Evolutionary conservation across 2,329 filamentous ascomycete species (phyloP), one percentile per base, ranked within the genome.

Genomic region (Trichoderma atrobrunneum): DNA sequence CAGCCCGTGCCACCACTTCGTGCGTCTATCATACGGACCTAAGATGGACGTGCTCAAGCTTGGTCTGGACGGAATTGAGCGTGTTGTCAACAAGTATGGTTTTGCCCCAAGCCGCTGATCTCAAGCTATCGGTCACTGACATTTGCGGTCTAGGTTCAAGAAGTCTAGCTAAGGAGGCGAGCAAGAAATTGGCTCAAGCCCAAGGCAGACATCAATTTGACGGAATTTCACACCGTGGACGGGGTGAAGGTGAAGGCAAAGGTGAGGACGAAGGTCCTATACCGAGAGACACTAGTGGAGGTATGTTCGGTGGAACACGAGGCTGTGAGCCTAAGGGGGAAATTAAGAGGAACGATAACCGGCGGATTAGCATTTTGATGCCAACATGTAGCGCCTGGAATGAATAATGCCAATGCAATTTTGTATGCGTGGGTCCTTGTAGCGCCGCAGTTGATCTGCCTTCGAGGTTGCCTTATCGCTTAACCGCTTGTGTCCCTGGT

Each of bases 1-100:
- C 83, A 93, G 90, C 76, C 95, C 95, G 73, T 98, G 95, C 83
- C 95, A 98, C 83, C 92, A 96, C 83, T 97, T 95, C 80, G 92
- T 97, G 32, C 88, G 94, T 67, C 88, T 97, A 77, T 94, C 91
- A 71, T 97, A 96, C 79, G 94, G 94, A 0, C 94, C 94, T 4
- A 91, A 88, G 78, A 92, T 95, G 90, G 92, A 95, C 12, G 88
- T 89, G 51, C 84, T 97, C 71, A 90, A 91, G 86, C 90, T 87
- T 83, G 94, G 94, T 39, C 87, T 95, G 73, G 93, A 97, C 80
- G 93, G 92, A 54, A 95, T 97, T 77, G 93, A 97, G 86, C 87
- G 92, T 70, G 92, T 96, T 24, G 87, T 97, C 69, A 89, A 87
- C 78, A 93, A 92, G 89, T 91, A 83, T 79, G 85, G 82, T 67